Conservation (phyloP, 352 stramenopile species). For the Globisporangium cederbergense region DNA sequence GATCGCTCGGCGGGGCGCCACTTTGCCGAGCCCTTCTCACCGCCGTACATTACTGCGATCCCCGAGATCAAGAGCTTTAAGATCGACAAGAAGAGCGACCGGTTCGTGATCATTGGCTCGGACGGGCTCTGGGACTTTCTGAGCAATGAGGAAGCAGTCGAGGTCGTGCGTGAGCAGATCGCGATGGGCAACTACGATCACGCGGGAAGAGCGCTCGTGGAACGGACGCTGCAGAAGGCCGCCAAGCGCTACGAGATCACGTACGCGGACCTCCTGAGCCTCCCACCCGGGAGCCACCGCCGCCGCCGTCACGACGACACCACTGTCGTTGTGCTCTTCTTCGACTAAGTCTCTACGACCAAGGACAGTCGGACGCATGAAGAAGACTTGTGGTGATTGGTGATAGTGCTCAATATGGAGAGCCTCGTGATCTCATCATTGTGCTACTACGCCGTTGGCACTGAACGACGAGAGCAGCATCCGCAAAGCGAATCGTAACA, state of each 20-base stretch:
- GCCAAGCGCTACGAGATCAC: slow-evolving; percentile 76
- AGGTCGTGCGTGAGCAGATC: slow-evolving; percentile 80
- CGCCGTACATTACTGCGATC: slow-evolving; percentile 91
- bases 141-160: slow-evolving; percentile 93
- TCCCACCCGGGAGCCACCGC: slow-evolving; percentile 78
- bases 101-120: slow-evolving; percentile 97
- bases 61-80: slow-evolving; percentile 76
- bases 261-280: slow-evolving; percentile 74
- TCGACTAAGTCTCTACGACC: slow-evolving; percentile 31
- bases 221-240: slow-evolving; percentile 74
- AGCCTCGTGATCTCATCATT: neutral
- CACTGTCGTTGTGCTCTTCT: slow-evolving; percentile 89
- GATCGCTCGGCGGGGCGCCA: slow-evolving; percentile 85
- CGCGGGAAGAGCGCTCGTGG: slow-evolving; percentile 71
- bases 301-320: slow-evolving; percentile 92
- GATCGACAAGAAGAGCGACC: slow-evolving; percentile 64
- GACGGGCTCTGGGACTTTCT: slow-evolving; percentile 98
- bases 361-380: neutral
- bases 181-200: slow-evolving; percentile 63
- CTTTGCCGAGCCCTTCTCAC: slow-evolving; percentile 86
- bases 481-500: neutral
- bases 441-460: neutral
- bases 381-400: neutral
- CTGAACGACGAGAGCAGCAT: neutral
- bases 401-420: neutral